Base-by-base conservation (phyloP, 139 green algal species). In the Chlorella sp. region DNA sequence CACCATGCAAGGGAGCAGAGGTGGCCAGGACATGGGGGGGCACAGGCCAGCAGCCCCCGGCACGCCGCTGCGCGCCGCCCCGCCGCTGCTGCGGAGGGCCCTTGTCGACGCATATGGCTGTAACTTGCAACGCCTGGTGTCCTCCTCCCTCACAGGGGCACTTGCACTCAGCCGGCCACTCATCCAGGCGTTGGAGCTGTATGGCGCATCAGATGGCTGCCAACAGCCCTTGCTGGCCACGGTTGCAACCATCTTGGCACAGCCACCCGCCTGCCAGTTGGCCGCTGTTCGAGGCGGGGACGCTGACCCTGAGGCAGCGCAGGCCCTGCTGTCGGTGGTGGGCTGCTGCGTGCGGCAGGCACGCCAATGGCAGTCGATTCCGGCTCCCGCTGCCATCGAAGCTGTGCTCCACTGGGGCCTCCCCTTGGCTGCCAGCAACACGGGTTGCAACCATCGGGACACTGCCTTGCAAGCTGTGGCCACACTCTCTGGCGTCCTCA, bases 261-360 rank as follows among this genome's bases (percentile, higher is more conserved):
- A 70, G 39, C 60, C 74, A 3, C 28, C 23, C 2, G 84, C 30
- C 3, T 64, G 55, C 68, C 44, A 44, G 39, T 38, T 88, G 63
- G 62, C n/a, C 21, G 39, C 39, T 3, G 28, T 85, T 9, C 78
- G 84, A 4, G 75, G 84, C 55, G 84, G 84, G 25, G 84, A 88
- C 25, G 84, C 64, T 21, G 62, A 85, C 44, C 84, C 84, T 0
- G 63, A 70, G 41, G 41, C 75, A 5, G 84, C 84, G 20, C n/a
- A 56, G n/a, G 84, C 74, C 16, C 78, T 88, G n/a, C 74, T 88
- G 23, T 75, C 74, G 20, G 74, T 88, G 39, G n/a, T 82, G 78
- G 41, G 30, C 63, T 76, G 56, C 84, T 64, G 41, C 41, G n/a
- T 76, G 44, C 84, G 84, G 9, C 63, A 73, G n/a, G 69, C 39